Evolutionary conservation across 2,329 filamentous ascomycete genomes (phyloP).

Genomic region (Phaeosphaeriaceae sp.): DNA sequence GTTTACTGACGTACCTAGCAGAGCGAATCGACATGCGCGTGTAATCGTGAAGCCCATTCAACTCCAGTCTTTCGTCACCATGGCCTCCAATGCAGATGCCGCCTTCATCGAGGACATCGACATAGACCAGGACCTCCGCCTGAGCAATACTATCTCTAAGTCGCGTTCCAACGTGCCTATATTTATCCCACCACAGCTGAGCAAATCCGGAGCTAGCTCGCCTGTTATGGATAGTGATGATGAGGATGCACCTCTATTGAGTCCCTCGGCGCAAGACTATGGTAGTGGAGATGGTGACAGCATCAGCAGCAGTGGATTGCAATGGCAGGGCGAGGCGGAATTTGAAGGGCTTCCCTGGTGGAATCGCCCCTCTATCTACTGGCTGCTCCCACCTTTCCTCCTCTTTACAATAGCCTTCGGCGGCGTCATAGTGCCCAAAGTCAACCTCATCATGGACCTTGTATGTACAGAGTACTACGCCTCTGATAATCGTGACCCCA

Average conservation of each 20-base stretch:
- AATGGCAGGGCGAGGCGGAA: slow-evolving; percentile 46
- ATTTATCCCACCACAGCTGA: slow-evolving; percentile 9
- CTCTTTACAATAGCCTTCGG: slow-evolving; percentile 87
- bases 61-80: slow-evolving; percentile 8
- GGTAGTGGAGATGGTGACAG: slow-evolving; percentile 15
- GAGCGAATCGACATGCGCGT: slow-evolving; percentile 23
- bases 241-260: slow-evolving; percentile 39
- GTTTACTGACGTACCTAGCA: slow-evolving; percentile 1
- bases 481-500: slow-evolving; percentile 56
- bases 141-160: slow-evolving; percentile 15
- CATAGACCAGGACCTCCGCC: slow-evolving; percentile 31
- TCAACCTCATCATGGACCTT: slow-evolving; percentile 84
- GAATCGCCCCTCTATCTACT: slow-evolving; percentile 68
- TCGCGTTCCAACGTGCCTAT: slow-evolving; percentile 18
- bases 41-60: slow-evolving; percentile 10
- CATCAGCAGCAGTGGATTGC: slow-evolving; percentile 15
- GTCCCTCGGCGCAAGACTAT: slow-evolving; percentile 18
- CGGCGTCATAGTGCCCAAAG: slow-evolving; percentile 81
- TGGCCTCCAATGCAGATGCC: slow-evolving; percentile 35
- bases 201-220: slow-evolving; percentile 23
- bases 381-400: slow-evolving; percentile 81
- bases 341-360: slow-evolving; percentile 55
- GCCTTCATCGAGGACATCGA: slow-evolving; percentile 39
- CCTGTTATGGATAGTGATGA: slow-evolving; percentile 17
- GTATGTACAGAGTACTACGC: slow-evolving; percentile 84